Evolutionary conservation across 805 yeast species (phyloP).

Genomic region (Sugiyamaella smithiae): DNA sequence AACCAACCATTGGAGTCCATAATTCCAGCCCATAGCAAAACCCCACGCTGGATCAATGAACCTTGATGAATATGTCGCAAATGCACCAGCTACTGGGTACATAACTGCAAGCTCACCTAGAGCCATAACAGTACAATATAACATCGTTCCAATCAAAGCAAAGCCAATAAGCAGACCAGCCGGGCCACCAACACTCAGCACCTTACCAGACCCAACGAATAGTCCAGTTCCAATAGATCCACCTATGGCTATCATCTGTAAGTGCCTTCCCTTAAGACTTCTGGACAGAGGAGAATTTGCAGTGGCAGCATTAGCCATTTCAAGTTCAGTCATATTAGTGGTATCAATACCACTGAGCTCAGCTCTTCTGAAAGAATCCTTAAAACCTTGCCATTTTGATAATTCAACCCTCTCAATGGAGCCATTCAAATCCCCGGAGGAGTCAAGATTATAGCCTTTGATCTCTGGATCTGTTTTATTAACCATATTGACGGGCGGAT

Average conservation of each 20-base stretch:
- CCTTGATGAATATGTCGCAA: constrained; percentile 53
- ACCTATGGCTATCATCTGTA: constrained; percentile 72
- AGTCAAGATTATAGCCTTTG: background rate
- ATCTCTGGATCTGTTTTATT: background rate
- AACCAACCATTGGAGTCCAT: constrained; percentile 57
- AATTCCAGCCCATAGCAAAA: constrained; percentile 68
- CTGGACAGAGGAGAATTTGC: constrained; percentile 59
- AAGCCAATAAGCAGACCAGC: constrained; percentile 59
- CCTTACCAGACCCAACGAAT: constrained; percentile 61
- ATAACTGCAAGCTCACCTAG: constrained; percentile 67
- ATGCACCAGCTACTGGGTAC: constrained; percentile 55
- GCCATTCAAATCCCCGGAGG: background rate
- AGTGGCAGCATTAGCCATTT: constrained; percentile 39
- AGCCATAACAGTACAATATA: constrained; percentile 57
- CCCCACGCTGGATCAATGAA: constrained; percentile 62
- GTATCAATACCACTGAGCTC: constrained; percentile 39
- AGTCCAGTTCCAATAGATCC: constrained; percentile 75
- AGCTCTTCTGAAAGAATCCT: constrained; percentile 34
- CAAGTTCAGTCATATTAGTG: constrained; percentile 35
- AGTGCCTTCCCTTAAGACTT: constrained; percentile 36
- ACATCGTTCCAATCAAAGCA: constrained; percentile 56
- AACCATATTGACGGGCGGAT: background rate
- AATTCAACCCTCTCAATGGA: constrained; percentile 13
- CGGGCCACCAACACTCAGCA: constrained; percentile 60
- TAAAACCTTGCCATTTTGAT: constrained; percentile 26